Percentiles rank a stretch among this genome's conserved stretches.
These are phyloP conservation scores for Penicillium silybi DNA, from an alignment of 495 filamentous ascomycete genomes.

Conservation along the genomic window DNA sequence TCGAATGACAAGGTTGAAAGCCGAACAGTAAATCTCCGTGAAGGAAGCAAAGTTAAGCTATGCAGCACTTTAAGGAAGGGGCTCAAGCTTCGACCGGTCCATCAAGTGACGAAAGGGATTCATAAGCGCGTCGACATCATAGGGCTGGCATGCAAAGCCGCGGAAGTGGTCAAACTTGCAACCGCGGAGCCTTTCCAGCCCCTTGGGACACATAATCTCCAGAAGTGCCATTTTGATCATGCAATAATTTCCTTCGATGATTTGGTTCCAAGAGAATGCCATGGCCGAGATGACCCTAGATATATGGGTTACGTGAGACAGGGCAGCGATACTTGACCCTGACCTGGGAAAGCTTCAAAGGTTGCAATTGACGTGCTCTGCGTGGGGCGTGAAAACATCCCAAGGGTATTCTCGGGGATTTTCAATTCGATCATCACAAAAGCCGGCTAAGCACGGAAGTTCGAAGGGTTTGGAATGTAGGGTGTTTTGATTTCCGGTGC, in stretches of 20 bases:
- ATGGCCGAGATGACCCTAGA: neutral
- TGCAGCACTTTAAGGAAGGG: slow-evolving; percentile 4
- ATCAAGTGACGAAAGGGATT: slow-evolving; percentile 18
- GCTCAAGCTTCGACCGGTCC: slow-evolving; percentile 1
- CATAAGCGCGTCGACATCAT: neutral
- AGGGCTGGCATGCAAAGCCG: neutral
- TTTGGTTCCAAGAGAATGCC: neutral
- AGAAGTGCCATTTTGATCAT: neutral
- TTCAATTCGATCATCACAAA: neutral
- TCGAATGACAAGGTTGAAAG: neutral
- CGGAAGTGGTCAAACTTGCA: neutral
- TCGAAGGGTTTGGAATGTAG: slow-evolving; percentile 14
- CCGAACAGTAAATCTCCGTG: neutral
- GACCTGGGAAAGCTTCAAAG: neutral
- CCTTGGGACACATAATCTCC: neutral
- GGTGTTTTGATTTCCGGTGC: neutral
- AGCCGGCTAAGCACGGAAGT: slow-evolving; percentile 10
- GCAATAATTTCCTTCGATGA: neutral
- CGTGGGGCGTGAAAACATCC: slow-evolving; percentile 16
- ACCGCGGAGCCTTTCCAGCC: neutral
- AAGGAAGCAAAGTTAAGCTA: slow-evolving; percentile 9
- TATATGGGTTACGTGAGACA: neutral
- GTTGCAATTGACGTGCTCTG: slow-evolving; percentile 15
- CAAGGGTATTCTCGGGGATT: neutral
- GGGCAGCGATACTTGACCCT: neutral